These are phyloP conservation scores for Salix purpurea DNA, from an alignment of 345 rosid species.

Conservation along the genomic window DNA sequence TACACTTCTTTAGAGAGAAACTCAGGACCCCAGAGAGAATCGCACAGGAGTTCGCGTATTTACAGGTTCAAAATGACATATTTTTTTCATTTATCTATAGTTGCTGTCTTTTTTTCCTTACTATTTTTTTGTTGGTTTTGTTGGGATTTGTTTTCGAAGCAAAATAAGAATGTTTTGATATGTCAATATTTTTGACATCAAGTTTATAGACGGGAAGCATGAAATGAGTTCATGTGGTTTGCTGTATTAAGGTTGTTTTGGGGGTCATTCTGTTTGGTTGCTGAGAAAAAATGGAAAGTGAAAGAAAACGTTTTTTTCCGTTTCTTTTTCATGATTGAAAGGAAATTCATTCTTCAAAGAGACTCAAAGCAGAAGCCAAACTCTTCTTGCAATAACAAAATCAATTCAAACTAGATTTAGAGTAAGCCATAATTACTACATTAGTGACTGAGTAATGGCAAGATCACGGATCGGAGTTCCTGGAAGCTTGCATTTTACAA, in stretches of 20 bases:
- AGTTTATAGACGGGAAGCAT: background rate
- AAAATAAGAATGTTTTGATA: background rate
- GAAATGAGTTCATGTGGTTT: background rate
- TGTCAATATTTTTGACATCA: background rate
- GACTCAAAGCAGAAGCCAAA: background rate
- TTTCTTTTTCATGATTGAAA: background rate
- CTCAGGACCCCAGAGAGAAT: constrained; percentile 38
- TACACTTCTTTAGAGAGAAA: constrained; percentile 40
- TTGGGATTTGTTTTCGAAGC: too few relatives aligned
- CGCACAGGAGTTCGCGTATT: constrained; percentile 47
- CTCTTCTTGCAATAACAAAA: too few relatives aligned
- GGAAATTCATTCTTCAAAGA: background rate
- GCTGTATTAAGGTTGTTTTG: background rate
- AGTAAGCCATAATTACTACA: background rate
- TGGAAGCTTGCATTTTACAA: background rate
- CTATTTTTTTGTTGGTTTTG: background rate
- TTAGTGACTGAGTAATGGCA: background rate
- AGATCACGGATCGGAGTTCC: background rate
- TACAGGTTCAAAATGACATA: constrained; percentile 42
- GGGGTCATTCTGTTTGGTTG: background rate
- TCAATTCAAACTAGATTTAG: background rate
- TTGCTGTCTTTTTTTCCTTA: background rate
- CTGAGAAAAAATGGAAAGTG: background rate
- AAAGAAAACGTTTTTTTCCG: background rate
- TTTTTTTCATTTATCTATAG: background rate